Percentiles rank a stretch among this genome's conserved stretches.
phyloP scores from a whole-genome alignment of 768 basidiomycete genomes.

The Neoboletus magnificus region DNA sequence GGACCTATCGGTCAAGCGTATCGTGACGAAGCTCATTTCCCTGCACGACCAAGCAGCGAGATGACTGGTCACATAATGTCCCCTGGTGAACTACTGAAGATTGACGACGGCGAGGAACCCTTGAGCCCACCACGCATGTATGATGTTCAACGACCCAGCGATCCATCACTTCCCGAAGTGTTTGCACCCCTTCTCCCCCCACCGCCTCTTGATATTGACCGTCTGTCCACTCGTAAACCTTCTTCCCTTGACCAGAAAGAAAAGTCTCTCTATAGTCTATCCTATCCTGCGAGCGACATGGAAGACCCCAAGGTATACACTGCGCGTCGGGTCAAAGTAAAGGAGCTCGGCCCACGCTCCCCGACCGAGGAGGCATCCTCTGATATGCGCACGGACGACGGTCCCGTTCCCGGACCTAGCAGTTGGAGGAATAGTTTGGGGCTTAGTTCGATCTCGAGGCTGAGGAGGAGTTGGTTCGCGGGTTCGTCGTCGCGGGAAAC shows the following conservation, averaged over 20 bases:
- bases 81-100: slow-evolving; percentile 33
- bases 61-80: slow-evolving; percentile 35
- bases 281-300: slow-evolving; percentile 33
- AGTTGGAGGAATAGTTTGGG: slow-evolving; percentile 40
- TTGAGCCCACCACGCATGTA: slow-evolving; percentile 30
- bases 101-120: slow-evolving; percentile 34
- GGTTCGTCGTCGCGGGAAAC: slow-evolving; percentile 30
- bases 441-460: slow-evolving; percentile 44
- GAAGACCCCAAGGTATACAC: slow-evolving; percentile 34
- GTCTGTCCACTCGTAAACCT: slow-evolving; percentile 22
- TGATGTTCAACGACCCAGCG: slow-evolving; percentile 16
- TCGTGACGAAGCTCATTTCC: slow-evolving; percentile 19
- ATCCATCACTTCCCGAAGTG: slow-evolving; percentile 25
- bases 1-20: slow-evolving; percentile 34
- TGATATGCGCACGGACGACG: slow-evolving; percentile 9
- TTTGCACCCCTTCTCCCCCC: slow-evolving; percentile 39
- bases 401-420: slow-evolving; percentile 27
- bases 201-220: slow-evolving; percentile 35
- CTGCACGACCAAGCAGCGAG: slow-evolving; percentile 32
- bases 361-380: slow-evolving; percentile 17
- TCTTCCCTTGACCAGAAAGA: slow-evolving; percentile 32
- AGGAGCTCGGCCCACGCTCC: slow-evolving; percentile 29
- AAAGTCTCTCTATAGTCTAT: slow-evolving; percentile 31
- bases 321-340: slow-evolving; percentile 40
- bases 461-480: slow-evolving; percentile 61